Evolutionary conservation across 441 rosid species (phyloP), one percentile per base, ranked within the genome.

Genomic region (Erodium texanum): DNA sequence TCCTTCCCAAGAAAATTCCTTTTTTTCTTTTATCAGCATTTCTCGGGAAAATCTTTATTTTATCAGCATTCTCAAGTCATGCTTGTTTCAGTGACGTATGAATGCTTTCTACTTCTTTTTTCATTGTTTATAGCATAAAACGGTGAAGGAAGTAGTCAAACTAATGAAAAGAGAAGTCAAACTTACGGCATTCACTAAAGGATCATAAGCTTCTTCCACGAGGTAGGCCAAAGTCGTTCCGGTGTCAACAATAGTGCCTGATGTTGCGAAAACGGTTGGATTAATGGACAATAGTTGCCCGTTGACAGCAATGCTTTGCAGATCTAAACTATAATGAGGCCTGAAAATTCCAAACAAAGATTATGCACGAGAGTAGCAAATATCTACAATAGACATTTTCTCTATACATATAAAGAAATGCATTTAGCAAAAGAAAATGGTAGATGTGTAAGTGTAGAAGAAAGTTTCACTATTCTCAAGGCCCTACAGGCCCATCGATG

Each of bases 201-300:
- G 87, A 71, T 83, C 83, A 65, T 78, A 85, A 74, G 89, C 93
- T 67, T 86, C 90, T 75, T 84, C 84, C 74, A 86, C 89, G 43
- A 88, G 78, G 73, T 88, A 85, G 5, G 90, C 82, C 78, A 88
- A 81, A 71, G 93, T 86, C 74, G 93, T 88, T 74, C 93, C 93
- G 0, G 90, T 79, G 76, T 88, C 93, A 69, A 88, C 75, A 69
- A 88, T 88, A 64, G 93, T 88, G 34, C 88, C 93, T 18, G 86
- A 74, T 67, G 87, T 77, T 71, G 78, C 75, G 74, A 88, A 86
- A 34, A 74, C 86, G 7, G 81, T 70, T 5, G 81, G 78, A 68
- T 80, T 79, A 41, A 88, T 84, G 58, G 79, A 76, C 64, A 88
- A 78, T 62, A 71, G 74, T 71, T 82, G 86, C 50, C 89, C 89